Percentiles rank a stretch among this genome's conserved stretches.
phyloP scores from a whole-genome alignment of 371 early-diverging fungal genomes.

The Rhizopus sp. region DNA sequence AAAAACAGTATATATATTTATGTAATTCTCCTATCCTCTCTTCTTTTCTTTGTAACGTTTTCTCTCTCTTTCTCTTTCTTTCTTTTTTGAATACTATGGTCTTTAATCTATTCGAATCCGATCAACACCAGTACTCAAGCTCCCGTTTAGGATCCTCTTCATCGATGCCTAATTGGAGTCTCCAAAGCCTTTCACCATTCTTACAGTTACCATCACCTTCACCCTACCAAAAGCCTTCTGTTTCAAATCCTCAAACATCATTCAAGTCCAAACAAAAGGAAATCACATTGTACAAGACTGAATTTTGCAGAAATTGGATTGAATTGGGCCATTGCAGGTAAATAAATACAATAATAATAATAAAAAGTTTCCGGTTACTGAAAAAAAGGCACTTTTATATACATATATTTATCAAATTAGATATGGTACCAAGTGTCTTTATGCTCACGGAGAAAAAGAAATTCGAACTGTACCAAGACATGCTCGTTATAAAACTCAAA shows the following conservation, averaged over 20 bases:
- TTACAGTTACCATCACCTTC: neutral
- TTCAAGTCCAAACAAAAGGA: neutral
- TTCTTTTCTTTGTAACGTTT: too few relatives aligned
- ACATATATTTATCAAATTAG: conserved; percentile 23
- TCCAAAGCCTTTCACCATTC: neutral
- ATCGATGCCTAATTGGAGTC: neutral
- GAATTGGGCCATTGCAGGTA: conserved; percentile 87
- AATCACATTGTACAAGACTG: conserved; percentile 28
- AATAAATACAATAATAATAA: neutral
- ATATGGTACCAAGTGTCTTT: conserved; percentile 95
- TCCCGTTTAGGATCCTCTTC: neutral
- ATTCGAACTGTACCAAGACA: conserved; percentile 85
- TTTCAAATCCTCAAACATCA: neutral
- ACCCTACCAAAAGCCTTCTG: neutral
- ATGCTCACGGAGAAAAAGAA: conserved; percentile 90
- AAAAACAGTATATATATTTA: neutral
- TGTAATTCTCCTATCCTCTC: neutral
- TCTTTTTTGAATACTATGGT: neutral
- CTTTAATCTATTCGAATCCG: neutral
- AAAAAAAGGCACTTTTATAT: too few relatives aligned
- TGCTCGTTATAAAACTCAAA: conserved; percentile 93
- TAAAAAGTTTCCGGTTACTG: too few relatives aligned
- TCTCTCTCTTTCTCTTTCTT: neutral
- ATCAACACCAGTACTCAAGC: neutral
- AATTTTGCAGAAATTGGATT: conserved; percentile 90